phyloP scores from a whole-genome alignment of 73 alveolate species.

The Paramecium pentaurelia region DNA sequence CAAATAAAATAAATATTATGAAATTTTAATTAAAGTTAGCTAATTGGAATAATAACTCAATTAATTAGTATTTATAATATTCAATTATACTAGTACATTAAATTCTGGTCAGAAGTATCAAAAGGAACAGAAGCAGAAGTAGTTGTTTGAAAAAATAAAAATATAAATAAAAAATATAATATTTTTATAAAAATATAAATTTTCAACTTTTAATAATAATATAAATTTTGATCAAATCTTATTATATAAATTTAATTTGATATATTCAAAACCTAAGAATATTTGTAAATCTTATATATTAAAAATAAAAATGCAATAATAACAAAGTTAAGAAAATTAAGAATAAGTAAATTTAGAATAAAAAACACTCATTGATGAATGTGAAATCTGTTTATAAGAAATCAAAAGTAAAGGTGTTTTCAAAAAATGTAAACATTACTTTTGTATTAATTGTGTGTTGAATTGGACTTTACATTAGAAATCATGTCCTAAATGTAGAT shows the following conservation, averaged over 20 bases:
- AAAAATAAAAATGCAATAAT: neutral
- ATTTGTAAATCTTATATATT: neutral
- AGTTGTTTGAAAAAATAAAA: neutral
- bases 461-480: neutral
- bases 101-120: slow-evolving; percentile 23
- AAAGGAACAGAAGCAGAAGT: slow-evolving; percentile 46
- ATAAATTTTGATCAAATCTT: neutral
- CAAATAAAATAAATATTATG: slow-evolving; percentile 56
- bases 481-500: neutral
- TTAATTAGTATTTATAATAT: neutral
- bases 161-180: neutral
- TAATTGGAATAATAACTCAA: slow-evolving; percentile 4
- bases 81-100: neutral
- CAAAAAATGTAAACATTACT: neutral
- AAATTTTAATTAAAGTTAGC: slow-evolving; percentile 43
- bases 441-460: neutral
- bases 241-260: neutral
- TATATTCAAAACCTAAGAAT: neutral
- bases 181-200: neutral
- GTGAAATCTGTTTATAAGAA: neutral
- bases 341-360: neutral
- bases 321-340: neutral
- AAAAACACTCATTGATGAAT: neutral
- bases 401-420: neutral
- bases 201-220: neutral